Percentiles rank a stretch among this genome's conserved stretches.
Evolutionary conservation across 208 protist genomes (phyloP).

Genomic region (Vickermania ingenoplastis): DNA sequence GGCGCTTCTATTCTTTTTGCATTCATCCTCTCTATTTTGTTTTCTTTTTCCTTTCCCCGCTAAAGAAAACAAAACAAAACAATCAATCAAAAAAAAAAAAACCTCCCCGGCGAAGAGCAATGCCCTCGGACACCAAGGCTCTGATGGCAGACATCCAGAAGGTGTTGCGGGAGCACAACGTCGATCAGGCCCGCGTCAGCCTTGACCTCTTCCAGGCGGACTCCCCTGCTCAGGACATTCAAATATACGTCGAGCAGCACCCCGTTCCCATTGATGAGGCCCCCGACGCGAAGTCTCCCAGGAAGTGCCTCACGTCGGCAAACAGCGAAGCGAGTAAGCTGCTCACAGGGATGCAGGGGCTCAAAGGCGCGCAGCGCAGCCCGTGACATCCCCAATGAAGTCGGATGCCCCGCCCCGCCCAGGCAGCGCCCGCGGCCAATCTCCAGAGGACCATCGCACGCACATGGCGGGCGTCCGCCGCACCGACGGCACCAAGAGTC

Average conservation of each 20-base stretch:
- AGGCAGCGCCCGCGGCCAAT: slow-evolving; percentile 1
- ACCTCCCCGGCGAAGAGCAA: not conserved
- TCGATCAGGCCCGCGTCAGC: slow-evolving; percentile 32
- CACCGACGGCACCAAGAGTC: not conserved
- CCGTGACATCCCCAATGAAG: not conserved
- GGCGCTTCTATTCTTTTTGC: no score
- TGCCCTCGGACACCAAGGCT: slow-evolving; percentile 7
- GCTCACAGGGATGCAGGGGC: not conserved
- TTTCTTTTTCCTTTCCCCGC: no score
- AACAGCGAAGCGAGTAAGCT: not conserved
- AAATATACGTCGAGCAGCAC: not conserved
- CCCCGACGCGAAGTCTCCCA: not conserved
- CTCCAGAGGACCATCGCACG: slow-evolving; percentile 4
- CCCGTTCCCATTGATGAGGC: not conserved
- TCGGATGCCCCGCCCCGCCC: slow-evolving; percentile 1
- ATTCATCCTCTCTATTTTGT: no score
- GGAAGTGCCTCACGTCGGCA: not conserved
- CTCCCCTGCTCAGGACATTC: not conserved
- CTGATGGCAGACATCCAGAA: slow-evolving; percentile 40
- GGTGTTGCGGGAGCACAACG: slow-evolving; percentile 29
- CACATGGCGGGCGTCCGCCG: slow-evolving; percentile 1
- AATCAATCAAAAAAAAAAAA: slow-evolving; percentile 7
- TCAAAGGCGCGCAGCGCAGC: not conserved
- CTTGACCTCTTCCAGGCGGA: slow-evolving; percentile 21
- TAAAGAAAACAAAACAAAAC: no score